phyloP scores from a whole-genome alignment of 1,284 basidiomycete species.

The Mycena citricolor region DNA sequence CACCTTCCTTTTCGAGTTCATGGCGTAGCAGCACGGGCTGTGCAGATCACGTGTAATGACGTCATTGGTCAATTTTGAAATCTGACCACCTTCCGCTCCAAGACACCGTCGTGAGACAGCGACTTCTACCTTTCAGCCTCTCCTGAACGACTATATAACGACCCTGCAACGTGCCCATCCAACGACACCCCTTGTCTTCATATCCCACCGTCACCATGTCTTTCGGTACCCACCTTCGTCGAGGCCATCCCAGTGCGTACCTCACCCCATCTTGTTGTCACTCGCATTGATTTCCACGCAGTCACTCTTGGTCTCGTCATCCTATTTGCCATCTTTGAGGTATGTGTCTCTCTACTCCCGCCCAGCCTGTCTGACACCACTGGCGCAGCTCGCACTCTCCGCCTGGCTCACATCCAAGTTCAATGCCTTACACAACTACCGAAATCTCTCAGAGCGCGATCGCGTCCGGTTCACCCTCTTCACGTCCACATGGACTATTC shows the following conservation, averaged over 20 bases:
- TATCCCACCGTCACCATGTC: no score
- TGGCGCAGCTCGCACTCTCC: constrained; percentile 55
- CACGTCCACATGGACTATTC: constrained; percentile 64
- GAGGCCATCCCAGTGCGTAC: constrained; percentile 22
- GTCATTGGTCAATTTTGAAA: no score
- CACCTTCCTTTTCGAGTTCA: no score
- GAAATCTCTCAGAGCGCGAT: constrained; percentile 48
- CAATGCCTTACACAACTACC: constrained; percentile 53
- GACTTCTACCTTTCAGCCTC: no score
- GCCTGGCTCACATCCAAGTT: constrained; percentile 65
- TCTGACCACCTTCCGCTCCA: no score
- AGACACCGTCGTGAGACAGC: no score
- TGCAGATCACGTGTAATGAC: no score
- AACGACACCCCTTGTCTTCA: no score
- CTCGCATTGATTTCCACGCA: constrained; percentile 22
- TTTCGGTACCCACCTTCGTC: constrained; percentile 5
- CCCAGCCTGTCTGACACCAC: background rate
- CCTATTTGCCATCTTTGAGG: constrained; percentile 61
- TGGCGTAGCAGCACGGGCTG: no score
- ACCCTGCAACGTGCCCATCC: no score
- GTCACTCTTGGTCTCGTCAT: constrained; percentile 54
- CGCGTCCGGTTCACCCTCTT: constrained; percentile 67
- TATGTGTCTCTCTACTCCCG: background rate
- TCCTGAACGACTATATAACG: no score
- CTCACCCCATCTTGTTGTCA: no score